Conservation (phyloP, 2,329 filamentous ascomycete species). For the Aureobasidium sp. region DNA sequence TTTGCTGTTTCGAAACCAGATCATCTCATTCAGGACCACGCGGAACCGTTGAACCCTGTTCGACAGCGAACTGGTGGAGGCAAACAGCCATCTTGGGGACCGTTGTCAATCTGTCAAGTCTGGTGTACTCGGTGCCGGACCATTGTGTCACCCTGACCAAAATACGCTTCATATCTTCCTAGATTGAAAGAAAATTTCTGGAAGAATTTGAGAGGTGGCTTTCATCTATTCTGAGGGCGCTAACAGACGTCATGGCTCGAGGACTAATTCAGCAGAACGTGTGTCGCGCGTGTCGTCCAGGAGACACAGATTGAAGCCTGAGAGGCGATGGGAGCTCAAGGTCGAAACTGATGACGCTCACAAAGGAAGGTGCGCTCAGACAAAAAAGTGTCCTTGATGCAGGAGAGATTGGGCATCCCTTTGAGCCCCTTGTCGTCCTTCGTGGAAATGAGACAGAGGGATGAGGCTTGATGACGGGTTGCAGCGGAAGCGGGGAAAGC, state of each 20-base stretch:
- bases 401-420: slow-evolving; percentile 8
- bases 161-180: not conserved
- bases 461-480: slow-evolving; percentile 1
- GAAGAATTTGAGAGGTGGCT: not conserved
- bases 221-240: not conserved
- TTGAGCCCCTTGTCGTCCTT: not conserved
- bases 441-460: slow-evolving; percentile 11
- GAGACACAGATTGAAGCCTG: slow-evolving; percentile 2
- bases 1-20: not conserved
- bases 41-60: slow-evolving; percentile 5
- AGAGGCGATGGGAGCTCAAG: not conserved
- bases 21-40: not conserved
- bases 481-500: slow-evolving; percentile 11
- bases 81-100: not conserved
- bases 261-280: not conserved
- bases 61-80: not conserved
- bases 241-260: not conserved
- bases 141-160: not conserved
- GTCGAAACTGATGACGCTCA: not conserved
- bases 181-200: not conserved
- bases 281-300: not conserved
- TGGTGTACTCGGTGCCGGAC: not conserved
- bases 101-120: not conserved
- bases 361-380: not conserved
- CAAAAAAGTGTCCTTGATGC: not conserved